A percentile compares a stretch with the other conserved stretches of the same genome.
Evolutionary conservation across 2,329 filamentous ascomycete species (phyloP).

Genomic region (Sporothrix mexicana): DNA sequence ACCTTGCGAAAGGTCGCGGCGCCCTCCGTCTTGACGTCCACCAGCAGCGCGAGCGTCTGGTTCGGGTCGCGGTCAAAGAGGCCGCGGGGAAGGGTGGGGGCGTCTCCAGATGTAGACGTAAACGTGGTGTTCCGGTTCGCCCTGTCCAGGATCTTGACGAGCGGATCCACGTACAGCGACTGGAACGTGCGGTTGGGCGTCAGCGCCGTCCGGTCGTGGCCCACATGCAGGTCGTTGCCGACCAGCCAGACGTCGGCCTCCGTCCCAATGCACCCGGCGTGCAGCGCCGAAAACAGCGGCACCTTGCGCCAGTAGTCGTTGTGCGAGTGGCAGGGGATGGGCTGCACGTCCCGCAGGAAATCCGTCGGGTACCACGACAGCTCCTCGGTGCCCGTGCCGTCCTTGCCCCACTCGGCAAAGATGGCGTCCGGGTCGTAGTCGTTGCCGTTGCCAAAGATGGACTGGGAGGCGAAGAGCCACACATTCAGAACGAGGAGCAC

Average conservation of each 20-base stretch:
- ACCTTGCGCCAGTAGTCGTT: slow-evolving; percentile 73
- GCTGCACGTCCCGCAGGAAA: slow-evolving; percentile 53
- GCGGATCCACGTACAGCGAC: slow-evolving; percentile 68
- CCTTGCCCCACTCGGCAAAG: slow-evolving; percentile 47
- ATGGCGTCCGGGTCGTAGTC: slow-evolving; percentile 41
- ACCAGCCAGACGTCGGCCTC: slow-evolving; percentile 73
- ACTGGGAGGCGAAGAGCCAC: slow-evolving; percentile 34
- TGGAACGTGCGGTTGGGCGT: slow-evolving; percentile 62
- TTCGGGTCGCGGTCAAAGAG: slow-evolving; percentile 60
- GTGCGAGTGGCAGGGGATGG: slow-evolving; percentile 59
- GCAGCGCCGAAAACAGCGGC: slow-evolving; percentile 67
- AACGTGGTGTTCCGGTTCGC: slow-evolving; percentile 56
- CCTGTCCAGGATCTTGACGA: slow-evolving; percentile 62
- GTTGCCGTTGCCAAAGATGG: slow-evolving; percentile 34
- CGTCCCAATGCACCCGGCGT: slow-evolving; percentile 64
- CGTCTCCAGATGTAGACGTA: too few species aligned
- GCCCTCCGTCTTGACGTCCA: slow-evolving; percentile 71
- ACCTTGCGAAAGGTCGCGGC: slow-evolving; percentile 59
- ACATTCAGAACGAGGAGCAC: slow-evolving; percentile 36
- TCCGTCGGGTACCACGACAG: slow-evolving; percentile 56
- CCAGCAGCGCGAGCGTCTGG: slow-evolving; percentile 65
- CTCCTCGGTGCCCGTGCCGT: slow-evolving; percentile 48
- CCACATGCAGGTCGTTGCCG: slow-evolving; percentile 52
- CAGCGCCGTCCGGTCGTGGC: slow-evolving; percentile 63
- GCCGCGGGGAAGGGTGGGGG: slow-evolving; percentile 55